Base-by-base conservation (phyloP, 495 filamentous ascomycete species). In the Hypoxylon fragiforme region DNA sequence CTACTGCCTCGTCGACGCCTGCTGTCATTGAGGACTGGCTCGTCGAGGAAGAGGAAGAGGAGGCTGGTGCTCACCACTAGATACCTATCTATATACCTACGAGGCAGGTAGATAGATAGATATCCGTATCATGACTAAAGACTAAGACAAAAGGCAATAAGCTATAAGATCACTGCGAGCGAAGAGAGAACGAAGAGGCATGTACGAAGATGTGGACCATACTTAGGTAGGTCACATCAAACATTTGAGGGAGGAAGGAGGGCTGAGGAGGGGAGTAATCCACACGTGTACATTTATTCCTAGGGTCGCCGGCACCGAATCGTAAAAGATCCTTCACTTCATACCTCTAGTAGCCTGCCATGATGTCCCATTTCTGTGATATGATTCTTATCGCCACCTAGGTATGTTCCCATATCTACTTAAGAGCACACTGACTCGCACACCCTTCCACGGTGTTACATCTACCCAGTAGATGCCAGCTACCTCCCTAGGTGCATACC, bases 21-120 rank as follows among this genome's bases (percentile, higher is more conserved):
- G 60, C 74, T 32, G 73, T 67, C 44, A 22, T 76, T 53, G 73
- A 76, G 66, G 75, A 79, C 66, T 77, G 74, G 74, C 67, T 77
- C 18, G 73, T 75, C 12, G 70, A 75, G 48, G 76, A 79, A 61
- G 75, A 77, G 31, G 76, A 77, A 20, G 70, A 77, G 57, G 64
- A 59, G 44, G 41, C 44, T 34, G 68, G 64, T 43, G 66, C 55
- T 52, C 56, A 59, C 36, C 70, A 77, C 60, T 76, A 75, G 59
- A 63, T n/a, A n/a, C n/a, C n/a, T n/a, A n/a, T n/a, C n/a, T n/a
- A n/a, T n/a, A n/a, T n/a, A n/a, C n/a, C n/a, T n/a, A n/a, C n/a
- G n/a, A n/a, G n/a, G n/a, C n/a, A n/a, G n/a, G n/a, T n/a, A 28
- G 26, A 22, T 32, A 44, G 34, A 37, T 26, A 14, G 7, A 13